Conservation (phyloP, 1,284 basidiomycete species). For the Apiotrichum veenhuisii region DNA sequence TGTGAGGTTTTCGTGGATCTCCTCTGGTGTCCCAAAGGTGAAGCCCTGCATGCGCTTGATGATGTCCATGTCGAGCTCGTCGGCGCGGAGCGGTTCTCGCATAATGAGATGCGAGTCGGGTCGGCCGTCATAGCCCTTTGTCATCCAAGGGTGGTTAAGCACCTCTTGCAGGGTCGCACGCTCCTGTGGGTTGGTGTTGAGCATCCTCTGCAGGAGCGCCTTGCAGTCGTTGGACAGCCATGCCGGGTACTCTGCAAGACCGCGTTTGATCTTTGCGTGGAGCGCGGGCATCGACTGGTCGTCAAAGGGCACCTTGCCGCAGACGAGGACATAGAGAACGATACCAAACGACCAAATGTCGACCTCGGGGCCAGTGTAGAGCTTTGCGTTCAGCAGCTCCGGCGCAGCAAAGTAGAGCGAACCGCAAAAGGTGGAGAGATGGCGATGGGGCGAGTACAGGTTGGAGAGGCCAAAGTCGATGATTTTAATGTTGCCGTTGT, state of each 20-base stretch:
- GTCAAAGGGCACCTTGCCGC: conserved; percentile 97
- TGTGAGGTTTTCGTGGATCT: conserved; percentile 71
- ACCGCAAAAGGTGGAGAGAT: conserved; percentile 93
- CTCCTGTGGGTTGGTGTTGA: conserved; percentile 85
- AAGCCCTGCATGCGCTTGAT: conserved; percentile 93
- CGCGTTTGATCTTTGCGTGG: conserved; percentile 98
- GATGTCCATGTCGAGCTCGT: conserved; percentile 81
- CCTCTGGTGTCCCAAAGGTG: conserved; percentile 85
- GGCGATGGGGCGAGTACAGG: conserved; percentile 77
- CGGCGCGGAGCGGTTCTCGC: conserved; percentile 79
- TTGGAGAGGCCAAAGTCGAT: conserved; percentile 99
- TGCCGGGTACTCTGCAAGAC: conserved; percentile 92
- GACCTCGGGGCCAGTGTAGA: conserved; percentile 95
- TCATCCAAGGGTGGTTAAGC: conserved; percentile 91
- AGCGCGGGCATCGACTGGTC: conserved; percentile 99
- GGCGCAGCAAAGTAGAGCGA: conserved; percentile 98
- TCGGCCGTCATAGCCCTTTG: conserved; percentile 74
- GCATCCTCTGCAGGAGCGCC: conserved; percentile 86
- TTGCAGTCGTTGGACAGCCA: conserved; percentile 98
- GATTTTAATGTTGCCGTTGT: conserved; percentile 98
- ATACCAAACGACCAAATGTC: conserved; percentile 99
- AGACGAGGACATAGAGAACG: conserved; percentile 94
- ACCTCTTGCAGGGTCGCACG: conserved; percentile 84
- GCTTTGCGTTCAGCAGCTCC: conserved; percentile 90
- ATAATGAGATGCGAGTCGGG: conserved; percentile 81